Evolutionary conservation across 2,329 filamentous ascomycete species (phyloP), one percentile per base, ranked within the genome.

Genomic region (Emergomyces orientalis): DNA sequence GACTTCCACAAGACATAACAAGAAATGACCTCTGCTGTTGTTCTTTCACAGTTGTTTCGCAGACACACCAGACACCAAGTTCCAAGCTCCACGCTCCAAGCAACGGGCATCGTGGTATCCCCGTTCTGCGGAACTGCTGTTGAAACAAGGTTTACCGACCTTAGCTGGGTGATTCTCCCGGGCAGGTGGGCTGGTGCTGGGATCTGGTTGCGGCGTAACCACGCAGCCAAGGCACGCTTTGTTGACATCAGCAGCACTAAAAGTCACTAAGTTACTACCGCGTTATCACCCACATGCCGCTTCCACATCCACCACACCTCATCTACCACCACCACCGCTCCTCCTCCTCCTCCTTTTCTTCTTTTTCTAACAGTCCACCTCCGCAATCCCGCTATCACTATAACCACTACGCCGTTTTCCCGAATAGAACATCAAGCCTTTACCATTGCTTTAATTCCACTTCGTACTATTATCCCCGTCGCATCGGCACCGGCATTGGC

Each of bases 141-240:
- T n/a, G 55, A 43, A 58, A 58, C 55, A 58, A 58, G 37, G 37
- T 58, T 58, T 58, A 7, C 19, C n/a, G 52, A 47, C n/a, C 43
- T 22, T 47, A 8, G 43, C n/a, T 47, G 43, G 43, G 43, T 22
- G 19, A 4, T 11, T 47, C 1, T 3, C 19, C n/a, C 7, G 39
- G 39, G 45, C n/a, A 49, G 6, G 45, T 27, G 45, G 22, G 47
- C 49, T 32, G 30, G 30, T 30, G 37, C 37, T 17, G 55, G 34
- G 55, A 19, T 43, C 37, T 45, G 37, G 55, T 58, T 58, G 37
- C 55, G 55, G 37, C 55, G 55, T 43, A 58, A 58, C 55, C 37
- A 27, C 55, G 55, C 17, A 9, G 19, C 30, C 52, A 37, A 34
- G 52, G 32, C 17, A 55, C 52, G 30, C 30, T 55, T 55, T 55